Base-by-base conservation (phyloP, 2,329 filamentous ascomycete genomes). In the Zymoseptoria brevis region DNA sequence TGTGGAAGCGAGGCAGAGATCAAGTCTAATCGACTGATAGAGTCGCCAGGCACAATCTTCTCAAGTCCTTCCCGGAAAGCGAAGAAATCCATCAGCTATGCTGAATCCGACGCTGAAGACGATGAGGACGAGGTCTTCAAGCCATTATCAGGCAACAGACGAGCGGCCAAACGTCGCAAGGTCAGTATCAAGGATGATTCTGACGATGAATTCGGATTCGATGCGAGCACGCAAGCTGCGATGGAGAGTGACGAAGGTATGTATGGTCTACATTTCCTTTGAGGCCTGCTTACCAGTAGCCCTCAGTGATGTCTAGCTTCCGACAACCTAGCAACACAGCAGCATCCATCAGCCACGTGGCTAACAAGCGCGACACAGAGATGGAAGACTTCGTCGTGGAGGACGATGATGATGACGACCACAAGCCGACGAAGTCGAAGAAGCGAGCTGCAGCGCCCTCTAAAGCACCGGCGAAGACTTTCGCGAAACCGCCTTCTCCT, bases 371-470 rank as follows among this genome's bases (percentile, higher is more conserved):
- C 57, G 29, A 19, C 50, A 50, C 59, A 69, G 89, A 94, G 57
- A 84, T 95, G 77, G 90, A 87, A 62, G 89, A 96, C 72, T 97
- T 97, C 68, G 80, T 97, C 22, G 91, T 88, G 4, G 85, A 88
- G 0, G 92, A 96, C 68, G 90, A 95, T 50, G 93, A 90, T 0
- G 93, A 90, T 0, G 88, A 85, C 19, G 81, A 83, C 70, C 63
- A 57, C 21, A 73, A 80, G 22, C 78, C 87, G 0, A 88, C 84
- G 71, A 96, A 96, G 75, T 78, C 87, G 58, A 71, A 70, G 62
- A 70, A 70, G 59, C 64, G 61, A 35, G 50, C 76, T 16, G 70
- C 76, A 0, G 75, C 84, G 1, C 81, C 87, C 54, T 74, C 85
- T 1, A 63, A 64, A 50, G 26, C 56, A 22, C 57, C 57, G 57